Conservation (phyloP, 176 grass and related monocot genomes). For the Musa schizocarpa region DNA sequence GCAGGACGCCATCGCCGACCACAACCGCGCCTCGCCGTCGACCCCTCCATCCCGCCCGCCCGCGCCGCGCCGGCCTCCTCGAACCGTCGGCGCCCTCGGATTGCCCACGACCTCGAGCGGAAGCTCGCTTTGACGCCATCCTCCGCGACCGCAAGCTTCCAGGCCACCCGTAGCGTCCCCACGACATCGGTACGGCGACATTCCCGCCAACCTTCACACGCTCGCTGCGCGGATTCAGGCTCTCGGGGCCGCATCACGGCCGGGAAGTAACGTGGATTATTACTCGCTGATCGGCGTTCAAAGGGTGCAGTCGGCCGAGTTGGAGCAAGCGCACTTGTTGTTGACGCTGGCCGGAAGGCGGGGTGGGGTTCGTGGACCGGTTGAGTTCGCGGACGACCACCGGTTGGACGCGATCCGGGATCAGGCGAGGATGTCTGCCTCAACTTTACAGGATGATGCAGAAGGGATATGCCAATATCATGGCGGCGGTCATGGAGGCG, state of each 20-base stretch:
- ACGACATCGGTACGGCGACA: conserved; percentile 73
- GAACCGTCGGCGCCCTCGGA: conserved; percentile 62
- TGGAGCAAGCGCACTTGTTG: conserved; percentile 73
- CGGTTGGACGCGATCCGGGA: conserved; percentile 63
- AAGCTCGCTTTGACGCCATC: conserved; percentile 84
- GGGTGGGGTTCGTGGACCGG: conserved; percentile 61
- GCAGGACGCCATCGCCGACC: conserved; percentile 79
- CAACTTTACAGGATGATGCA: conserved; percentile 81
- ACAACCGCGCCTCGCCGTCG: conserved; percentile 81
- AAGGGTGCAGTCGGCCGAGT: conserved; percentile 61
- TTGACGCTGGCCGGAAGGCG: no score
- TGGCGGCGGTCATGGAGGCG: conserved; percentile 43
- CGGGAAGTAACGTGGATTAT: conserved; percentile 59
- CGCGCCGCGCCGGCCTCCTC: conserved; percentile 62
- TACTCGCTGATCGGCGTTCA: conserved; percentile 52
- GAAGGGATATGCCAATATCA: conserved; percentile 56
- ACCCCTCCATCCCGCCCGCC: conserved; percentile 82
- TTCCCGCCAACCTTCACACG: conserved; percentile 52
- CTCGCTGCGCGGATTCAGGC: conserved; percentile 60
- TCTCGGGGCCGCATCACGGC: conserved; percentile 45
- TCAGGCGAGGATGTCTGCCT: conserved; percentile 83
- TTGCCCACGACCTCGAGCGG: conserved; percentile 80
- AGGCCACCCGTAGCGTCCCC: conserved; percentile 38
- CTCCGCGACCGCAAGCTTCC: conserved; percentile 80
- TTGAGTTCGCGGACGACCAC: conserved; percentile 76